These are phyloP conservation scores for Arthrobotrys sinensis DNA, from an alignment of 2,329 filamentous ascomycete species.

Conservation along the genomic window DNA sequence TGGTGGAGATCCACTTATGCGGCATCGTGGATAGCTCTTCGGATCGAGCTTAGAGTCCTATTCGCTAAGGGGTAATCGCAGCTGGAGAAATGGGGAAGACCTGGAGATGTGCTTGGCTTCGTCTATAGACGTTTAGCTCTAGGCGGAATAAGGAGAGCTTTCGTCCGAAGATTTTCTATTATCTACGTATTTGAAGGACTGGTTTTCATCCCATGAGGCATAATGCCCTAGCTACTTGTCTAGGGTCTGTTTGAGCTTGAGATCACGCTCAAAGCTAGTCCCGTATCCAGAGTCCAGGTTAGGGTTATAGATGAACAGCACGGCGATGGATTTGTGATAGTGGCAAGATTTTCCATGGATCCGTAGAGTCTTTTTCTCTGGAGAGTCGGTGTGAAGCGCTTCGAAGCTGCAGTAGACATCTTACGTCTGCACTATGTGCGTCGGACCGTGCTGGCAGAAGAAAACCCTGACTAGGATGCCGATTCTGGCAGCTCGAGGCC, in stretches of 20 bases:
- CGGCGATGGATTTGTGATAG: conserved; percentile 39
- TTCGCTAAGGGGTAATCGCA: conserved; percentile 16
- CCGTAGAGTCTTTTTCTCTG: conserved; percentile 17
- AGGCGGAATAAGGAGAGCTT: conserved; percentile 32
- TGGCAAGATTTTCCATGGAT: conserved; percentile 34
- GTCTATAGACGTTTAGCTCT: conserved; percentile 27
- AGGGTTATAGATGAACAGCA: conserved; percentile 21
- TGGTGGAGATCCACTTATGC: conserved; percentile 40
- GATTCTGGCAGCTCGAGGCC: conserved; percentile 60
- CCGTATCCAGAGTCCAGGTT: conserved; percentile 19
- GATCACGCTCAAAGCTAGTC: conserved; percentile 20
- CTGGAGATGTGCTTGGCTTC: conserved; percentile 31
- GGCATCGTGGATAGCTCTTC: conserved; percentile 37
- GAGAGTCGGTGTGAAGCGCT: conserved; percentile 17
- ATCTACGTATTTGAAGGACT: neutral
- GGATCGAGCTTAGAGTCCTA: conserved; percentile 28
- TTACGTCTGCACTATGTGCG: conserved; percentile 42
- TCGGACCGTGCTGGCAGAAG: conserved; percentile 42
- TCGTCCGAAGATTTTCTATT: conserved; percentile 44
- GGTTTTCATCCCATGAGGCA: conserved; percentile 15
- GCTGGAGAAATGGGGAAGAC: conserved; percentile 8
- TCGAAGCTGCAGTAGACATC: conserved; percentile 33
- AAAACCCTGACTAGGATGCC: conserved; percentile 32
- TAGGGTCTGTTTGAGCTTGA: conserved; percentile 49
- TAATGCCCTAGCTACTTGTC: conserved; percentile 17